Base-by-base conservation (phyloP, 139 green algal species). In the Chlamydomonas sp. region DNA sequence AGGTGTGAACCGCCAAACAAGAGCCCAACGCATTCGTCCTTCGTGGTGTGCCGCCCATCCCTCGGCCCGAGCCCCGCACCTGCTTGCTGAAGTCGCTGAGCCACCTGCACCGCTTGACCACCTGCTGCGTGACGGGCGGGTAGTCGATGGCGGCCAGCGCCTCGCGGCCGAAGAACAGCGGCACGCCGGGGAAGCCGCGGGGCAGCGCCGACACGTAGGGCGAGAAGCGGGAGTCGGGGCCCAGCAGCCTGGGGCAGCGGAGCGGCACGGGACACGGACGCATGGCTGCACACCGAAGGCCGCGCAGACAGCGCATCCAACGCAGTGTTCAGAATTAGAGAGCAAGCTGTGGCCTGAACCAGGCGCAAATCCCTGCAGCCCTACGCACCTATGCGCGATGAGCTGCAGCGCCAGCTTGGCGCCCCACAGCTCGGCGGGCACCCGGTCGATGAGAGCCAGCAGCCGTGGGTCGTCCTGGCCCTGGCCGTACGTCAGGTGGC, bases 391-490 rank as follows among this genome's bases (percentile, higher is more conserved):
- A 0, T 79, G 75, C 15, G 59, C 78, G 16, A 95, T 61, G 15
- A 96, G 79, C 86, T 96, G 90, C 31, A 93, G 72, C 1, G 84
- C 91, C 31, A 96, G 90, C 78, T 89, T 94, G 17, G 92, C 96
- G 1, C 95, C 94, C 95, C 96, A 98, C 1, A 98, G 94, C 83
- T 97, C 95, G 1, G 84, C 77, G 3, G 96, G 96, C 2, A 98
- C 92, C 60, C 92, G 87, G 0, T 93, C 66, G 14, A 97, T 95
- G 0, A 97, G 89, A 0, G 20, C 18, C n/a, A 97, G 85, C 71
- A 97, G 78, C 12, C 84, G 61, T 0, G 91, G 87, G 67, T 96
- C 90, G 3, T 84, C 89, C n/a, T 67, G n/a, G 2, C 60, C 79
- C 31, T 49, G 31, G 61, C 92, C 89, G 78, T 96, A 97, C 0